Percentiles rank a stretch among this genome's conserved stretches.
Evolutionary conservation across 2,329 filamentous ascomycete genomes (phyloP).

Genomic region (Aspergillus sp.): DNA sequence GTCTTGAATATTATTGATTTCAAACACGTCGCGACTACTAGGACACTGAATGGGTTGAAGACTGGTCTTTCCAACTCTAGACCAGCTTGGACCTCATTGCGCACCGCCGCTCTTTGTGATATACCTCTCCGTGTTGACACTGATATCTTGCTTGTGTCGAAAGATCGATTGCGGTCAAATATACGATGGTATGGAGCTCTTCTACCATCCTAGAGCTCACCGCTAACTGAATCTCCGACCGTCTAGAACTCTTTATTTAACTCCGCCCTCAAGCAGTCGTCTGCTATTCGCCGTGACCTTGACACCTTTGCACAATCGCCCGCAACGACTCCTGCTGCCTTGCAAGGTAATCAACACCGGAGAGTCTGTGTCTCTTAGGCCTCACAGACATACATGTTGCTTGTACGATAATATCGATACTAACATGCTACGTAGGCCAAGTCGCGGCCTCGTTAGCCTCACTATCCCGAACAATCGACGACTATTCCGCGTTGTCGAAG

Average conservation of each 20-base stretch:
- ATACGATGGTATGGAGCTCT: constrained; percentile 24
- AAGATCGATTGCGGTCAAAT: neutral
- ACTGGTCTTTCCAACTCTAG: neutral
- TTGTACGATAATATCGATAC: constrained; percentile 22
- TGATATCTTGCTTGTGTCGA: neutral
- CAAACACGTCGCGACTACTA: constrained; percentile 16
- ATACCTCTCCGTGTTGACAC: neutral
- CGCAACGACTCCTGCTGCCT: constrained; percentile 62
- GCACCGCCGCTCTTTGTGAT: neutral
- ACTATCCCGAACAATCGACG: constrained; percentile 87
- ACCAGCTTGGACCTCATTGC: neutral
- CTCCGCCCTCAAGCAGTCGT: constrained; percentile 81
- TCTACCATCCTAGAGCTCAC: neutral
- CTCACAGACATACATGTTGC: neutral
- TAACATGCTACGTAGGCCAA: constrained; percentile 60
- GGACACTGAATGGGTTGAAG: neutral
- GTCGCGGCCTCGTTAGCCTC: constrained; percentile 78
- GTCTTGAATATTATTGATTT: constrained; percentile 4
- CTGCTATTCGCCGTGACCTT: constrained; percentile 76
- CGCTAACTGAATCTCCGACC: neutral
- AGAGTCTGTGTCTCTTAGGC: neutral
- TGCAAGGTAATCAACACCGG: constrained; percentile 55
- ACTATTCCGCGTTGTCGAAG: constrained; percentile 83
- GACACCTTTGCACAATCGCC: constrained; percentile 68
- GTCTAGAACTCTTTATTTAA: constrained; percentile 81